Percentiles rank a stretch among this genome's conserved stretches.
Evolutionary conservation across 2,329 filamentous ascomycete species (phyloP).

Genomic region (Aspergillus proliferans): DNA sequence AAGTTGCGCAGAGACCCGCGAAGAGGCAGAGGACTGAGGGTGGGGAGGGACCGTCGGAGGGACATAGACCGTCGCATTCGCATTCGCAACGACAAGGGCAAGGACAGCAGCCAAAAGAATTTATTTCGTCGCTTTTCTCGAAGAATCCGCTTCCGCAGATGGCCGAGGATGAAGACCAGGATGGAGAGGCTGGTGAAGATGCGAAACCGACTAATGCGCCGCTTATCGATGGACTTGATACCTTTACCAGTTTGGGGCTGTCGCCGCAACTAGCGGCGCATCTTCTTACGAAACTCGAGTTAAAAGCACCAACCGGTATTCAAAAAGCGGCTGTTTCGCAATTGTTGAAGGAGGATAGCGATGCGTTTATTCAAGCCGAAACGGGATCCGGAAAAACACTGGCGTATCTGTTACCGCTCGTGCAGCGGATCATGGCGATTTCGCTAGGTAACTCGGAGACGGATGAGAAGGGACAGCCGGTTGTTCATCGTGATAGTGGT

Average conservation of each 20-base stretch:
- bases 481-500: conserved; percentile 76
- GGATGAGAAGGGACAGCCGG: conserved; percentile 34
- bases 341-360: conserved; percentile 70
- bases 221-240: conserved; percentile 72
- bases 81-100: conserved; percentile 27
- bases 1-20: conserved; percentile 25
- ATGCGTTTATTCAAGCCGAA: conserved; percentile 94
- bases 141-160: conserved; percentile 74
- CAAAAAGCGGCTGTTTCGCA: conserved; percentile 84
- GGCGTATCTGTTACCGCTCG: conserved; percentile 87
- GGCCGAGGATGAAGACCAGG: conserved; percentile 30
- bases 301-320: conserved; percentile 90
- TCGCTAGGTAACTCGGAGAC: conserved; percentile 36
- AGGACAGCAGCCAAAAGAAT: conserved; percentile 47
- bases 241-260: conserved; percentile 78
- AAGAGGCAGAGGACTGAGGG: conserved; percentile 39
- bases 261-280: conserved; percentile 75
- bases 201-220: conserved; percentile 81
- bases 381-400: conserved; percentile 97
- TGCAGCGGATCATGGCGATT: conserved; percentile 78
- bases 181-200: conserved; percentile 39
- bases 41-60: conserved; percentile 30
- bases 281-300: conserved; percentile 73
- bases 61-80: conserved; percentile 11
- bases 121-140: conserved; percentile 88